Evolutionary conservation across 257 asterid genomes (phyloP), one percentile per base, ranked within the genome.

Genomic region (Lycium barbarum): DNA sequence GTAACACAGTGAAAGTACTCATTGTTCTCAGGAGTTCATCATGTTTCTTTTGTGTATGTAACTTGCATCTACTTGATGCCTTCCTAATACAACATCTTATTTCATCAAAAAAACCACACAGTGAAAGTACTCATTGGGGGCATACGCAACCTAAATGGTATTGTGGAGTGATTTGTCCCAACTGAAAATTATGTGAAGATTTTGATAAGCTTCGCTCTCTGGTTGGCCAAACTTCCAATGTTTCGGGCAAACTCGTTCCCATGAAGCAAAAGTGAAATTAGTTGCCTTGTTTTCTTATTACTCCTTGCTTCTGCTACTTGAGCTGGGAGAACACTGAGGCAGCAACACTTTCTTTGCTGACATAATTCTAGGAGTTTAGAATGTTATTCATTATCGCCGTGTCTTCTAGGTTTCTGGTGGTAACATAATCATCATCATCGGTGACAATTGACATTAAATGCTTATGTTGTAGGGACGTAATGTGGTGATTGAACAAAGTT

Each of bases 401-500:
- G 55, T 43, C 54, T 71, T 49, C 57, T 71, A 14, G 51, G 43
- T 76, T 51, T 51, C 63, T 49, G 45, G 62, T 26, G 45, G 45
- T 51, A 1, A 3, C 22, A 5, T 36, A 72, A 7, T 33, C 47
- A 78, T 78, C 82, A 26, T 78, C 65, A 53, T 8, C 0, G 1
- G 20, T 53, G 82, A 15, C 65, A 26, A 78, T 53, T 78, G 49
- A 78, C 22, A 35, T 12, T 78, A 78, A 49, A 26, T 26, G 82
- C 43, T 63, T 82, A 47, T 82, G 35, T 58, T 83, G 36, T 79
- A 96, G 99, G 99, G 99, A 40, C 98, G 98, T 53, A 92, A 90
- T 85, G 99, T 96, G 59, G 98, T 96, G 85, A 93, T 96, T 85
- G 99, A 96, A 85, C 98, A 96, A 93, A 96, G 98, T 58, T 95